Conservation (phyloP, 2,329 filamentous ascomycete species). For the Chaetomium olivaceum region DNA sequence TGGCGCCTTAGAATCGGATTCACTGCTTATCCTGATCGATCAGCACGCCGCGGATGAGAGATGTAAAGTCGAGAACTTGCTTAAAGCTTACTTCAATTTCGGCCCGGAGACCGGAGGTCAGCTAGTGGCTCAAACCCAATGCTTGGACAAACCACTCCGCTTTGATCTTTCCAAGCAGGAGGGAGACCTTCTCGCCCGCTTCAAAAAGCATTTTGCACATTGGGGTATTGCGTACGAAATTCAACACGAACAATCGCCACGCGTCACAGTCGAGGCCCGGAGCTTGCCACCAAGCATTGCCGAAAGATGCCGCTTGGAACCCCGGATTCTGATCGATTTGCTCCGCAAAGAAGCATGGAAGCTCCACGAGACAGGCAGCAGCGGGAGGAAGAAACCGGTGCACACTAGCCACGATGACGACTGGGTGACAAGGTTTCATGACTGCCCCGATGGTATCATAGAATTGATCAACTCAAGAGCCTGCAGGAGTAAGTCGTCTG, state of each 20-base stretch:
- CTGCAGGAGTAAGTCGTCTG: constrained; percentile 61
- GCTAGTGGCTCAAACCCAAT: constrained; percentile 37
- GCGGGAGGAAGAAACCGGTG: neutral
- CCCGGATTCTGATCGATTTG: constrained; percentile 70
- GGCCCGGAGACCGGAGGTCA: constrained; percentile 3
- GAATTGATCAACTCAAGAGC: constrained; percentile 75
- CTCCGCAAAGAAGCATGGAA: constrained; percentile 75
- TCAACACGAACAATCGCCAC: neutral
- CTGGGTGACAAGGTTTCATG: constrained; percentile 65
- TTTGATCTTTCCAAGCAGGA: constrained; percentile 69
- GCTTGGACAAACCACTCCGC: constrained; percentile 54
- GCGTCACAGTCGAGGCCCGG: constrained; percentile 23
- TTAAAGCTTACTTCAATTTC: constrained; percentile 52
- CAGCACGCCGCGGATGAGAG: constrained; percentile 96
- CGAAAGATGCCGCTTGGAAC: constrained; percentile 73
- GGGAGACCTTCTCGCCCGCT: constrained; percentile 54
- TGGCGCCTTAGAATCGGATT: neutral
- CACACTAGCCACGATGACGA: constrained; percentile 26
- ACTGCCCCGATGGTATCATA: constrained; percentile 73
- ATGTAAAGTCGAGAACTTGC: constrained; percentile 72
- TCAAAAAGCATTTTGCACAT: constrained; percentile 58
- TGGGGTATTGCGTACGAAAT: constrained; percentile 75
- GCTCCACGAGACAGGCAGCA: constrained; percentile 50
- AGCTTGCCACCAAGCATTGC: constrained; percentile 69
- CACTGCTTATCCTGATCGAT: constrained; percentile 73